Percentiles rank a stretch among this genome's conserved stretches.
These are phyloP conservation scores for Coelastrella sp. DNA, from an alignment of 139 green algal genomes.

Conservation along the genomic window DNA sequence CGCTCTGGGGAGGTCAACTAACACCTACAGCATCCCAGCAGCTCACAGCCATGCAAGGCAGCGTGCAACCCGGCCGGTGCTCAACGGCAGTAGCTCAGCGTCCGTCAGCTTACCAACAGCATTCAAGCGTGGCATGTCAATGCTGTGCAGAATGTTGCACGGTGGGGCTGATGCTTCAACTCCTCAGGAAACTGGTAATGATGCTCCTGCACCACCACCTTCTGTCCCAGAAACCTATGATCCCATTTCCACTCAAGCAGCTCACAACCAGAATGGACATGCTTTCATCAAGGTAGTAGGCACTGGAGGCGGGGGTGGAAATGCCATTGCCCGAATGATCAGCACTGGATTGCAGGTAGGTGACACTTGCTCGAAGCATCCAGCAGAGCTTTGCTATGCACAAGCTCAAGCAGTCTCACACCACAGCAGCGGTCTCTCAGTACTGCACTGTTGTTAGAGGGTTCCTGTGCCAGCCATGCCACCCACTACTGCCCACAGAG, in stretches of 20 bases:
- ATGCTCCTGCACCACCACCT: background rate
- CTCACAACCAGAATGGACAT: slow-evolving; percentile 59
- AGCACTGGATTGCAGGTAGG: slow-evolving; percentile 83
- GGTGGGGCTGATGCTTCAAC: background rate
- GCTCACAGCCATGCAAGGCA: slow-evolving; percentile 17
- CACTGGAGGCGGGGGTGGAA: slow-evolving; percentile 90
- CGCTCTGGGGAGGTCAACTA: background rate
- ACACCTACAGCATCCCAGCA: background rate
- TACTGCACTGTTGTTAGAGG: no score
- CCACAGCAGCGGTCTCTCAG: no score
- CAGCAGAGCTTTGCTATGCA: no score
- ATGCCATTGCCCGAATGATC: slow-evolving; percentile 99
- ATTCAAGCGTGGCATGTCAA: slow-evolving; percentile 35
- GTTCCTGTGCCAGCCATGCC: no score
- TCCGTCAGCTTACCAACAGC: slow-evolving; percentile 22
- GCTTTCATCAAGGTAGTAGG: slow-evolving; percentile 95
- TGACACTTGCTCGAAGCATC: no score
- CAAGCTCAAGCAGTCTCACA: no score
- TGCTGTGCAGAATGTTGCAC: slow-evolving; percentile 43
- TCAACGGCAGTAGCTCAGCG: slow-evolving; percentile 20
- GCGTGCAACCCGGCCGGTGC: background rate
- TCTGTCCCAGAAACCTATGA: slow-evolving; percentile 3
- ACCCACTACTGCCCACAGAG: no score
- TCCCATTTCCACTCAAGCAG: slow-evolving; percentile 21
- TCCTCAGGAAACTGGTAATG: no score